Evolutionary conservation across 2,329 filamentous ascomycete species (phyloP).

Genomic region (Cryphonectria parasitica): DNA sequence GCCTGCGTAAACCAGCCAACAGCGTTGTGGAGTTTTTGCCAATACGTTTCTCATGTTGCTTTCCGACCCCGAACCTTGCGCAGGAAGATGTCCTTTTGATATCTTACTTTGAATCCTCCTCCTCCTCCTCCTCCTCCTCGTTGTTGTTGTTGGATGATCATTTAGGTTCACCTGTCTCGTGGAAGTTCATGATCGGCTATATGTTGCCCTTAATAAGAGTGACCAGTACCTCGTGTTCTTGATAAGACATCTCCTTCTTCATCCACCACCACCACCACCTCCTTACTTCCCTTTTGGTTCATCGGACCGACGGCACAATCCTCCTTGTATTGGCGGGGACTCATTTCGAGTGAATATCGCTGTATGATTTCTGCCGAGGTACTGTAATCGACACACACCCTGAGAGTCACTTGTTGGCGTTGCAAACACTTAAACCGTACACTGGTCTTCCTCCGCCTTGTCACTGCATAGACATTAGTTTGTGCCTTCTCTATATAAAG

Average conservation of each 20-base stretch:
- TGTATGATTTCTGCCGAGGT: not conserved
- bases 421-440: not conserved
- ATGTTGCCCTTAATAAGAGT: not conserved
- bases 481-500: not conserved
- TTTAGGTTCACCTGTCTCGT: slow-evolving; percentile 2
- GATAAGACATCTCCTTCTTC: not conserved
- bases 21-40: slow-evolving; percentile 2
- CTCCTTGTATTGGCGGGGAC: not conserved
- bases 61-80: slow-evolving; percentile 4
- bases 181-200: slow-evolving; percentile 5
- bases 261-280: not conserved
- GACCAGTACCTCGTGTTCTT: not conserved
- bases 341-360: not conserved
- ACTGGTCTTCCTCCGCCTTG: not conserved
- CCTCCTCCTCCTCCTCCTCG: slow-evolving; percentile 8
- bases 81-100: slow-evolving; percentile 13
- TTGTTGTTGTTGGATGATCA: not conserved
- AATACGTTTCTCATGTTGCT: slow-evolving; percentile 22
- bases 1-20: slow-evolving; percentile 29
- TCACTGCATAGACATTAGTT: not conserved
- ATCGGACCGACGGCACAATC: not conserved
- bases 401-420: not conserved
- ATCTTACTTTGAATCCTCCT: slow-evolving; percentile 5
- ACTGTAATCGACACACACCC: not conserved
- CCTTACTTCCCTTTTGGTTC: not conserved